Percentiles rank a stretch among this genome's conserved stretches.
phyloP scores from a whole-genome alignment of 2,329 filamentous ascomycete species.

The Lithohypha guttulata region DNA sequence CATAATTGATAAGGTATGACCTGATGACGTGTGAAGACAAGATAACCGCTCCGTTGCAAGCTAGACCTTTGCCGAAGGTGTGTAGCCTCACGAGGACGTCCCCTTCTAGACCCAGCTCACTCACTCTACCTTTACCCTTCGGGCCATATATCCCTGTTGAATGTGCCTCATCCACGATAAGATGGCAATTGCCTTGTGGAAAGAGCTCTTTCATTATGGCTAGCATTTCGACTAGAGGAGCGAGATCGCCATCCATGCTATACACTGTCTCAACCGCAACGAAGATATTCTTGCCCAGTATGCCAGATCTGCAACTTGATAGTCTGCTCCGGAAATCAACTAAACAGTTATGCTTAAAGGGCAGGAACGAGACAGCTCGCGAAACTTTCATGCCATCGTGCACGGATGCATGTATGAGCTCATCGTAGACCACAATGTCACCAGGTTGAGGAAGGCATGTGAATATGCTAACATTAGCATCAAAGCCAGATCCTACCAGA shows the following conservation, averaged over 20 bases:
- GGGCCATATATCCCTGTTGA: constrained; percentile 41
- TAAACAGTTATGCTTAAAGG: constrained; percentile 40
- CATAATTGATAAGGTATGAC: constrained; percentile 63
- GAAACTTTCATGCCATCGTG: constrained; percentile 66
- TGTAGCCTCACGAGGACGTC: constrained; percentile 41
- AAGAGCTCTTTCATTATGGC: constrained; percentile 46
- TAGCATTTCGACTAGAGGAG: constrained; percentile 52
- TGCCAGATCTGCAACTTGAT: constrained; percentile 4
- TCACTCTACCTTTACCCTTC: constrained; percentile 40
- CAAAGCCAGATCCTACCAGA: constrained; percentile 55
- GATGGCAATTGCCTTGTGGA: constrained; percentile 44
- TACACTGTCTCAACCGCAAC: constrained; percentile 63
- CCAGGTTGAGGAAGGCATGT: constrained; percentile 48
- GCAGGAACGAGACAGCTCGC: constrained; percentile 38
- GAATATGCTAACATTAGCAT: constrained; percentile 57
- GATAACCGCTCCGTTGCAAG: constrained; percentile 54
- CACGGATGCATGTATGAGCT: constrained; percentile 64
- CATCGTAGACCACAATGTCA: constrained; percentile 60
- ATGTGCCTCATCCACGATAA: constrained; percentile 49
- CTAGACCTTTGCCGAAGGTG: constrained; percentile 45
- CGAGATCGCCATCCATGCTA: constrained; percentile 73
- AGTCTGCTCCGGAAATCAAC: constrained; percentile 30
- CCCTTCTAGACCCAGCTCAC: constrained; percentile 39
- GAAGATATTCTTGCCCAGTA: constrained; percentile 43
- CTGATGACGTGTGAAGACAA: constrained; percentile 51